Percentiles rank a stretch among this genome's conserved stretches.
phyloP scores from a whole-genome alignment of 2,329 filamentous ascomycete species.

The Samsoniella hepiali region DNA sequence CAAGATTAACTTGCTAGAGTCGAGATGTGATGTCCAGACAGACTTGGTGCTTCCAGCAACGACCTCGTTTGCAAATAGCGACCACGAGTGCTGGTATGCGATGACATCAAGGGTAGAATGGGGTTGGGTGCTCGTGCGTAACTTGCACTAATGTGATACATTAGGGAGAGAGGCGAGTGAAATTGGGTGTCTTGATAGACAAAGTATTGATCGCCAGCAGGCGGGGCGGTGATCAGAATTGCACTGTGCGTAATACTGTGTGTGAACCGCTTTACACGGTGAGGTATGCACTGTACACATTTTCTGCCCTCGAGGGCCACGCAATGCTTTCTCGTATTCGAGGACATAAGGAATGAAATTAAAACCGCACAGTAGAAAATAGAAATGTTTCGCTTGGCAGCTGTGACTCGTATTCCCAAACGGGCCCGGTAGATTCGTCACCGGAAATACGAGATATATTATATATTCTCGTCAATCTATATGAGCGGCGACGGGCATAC shows the following conservation, averaged over 20 bases:
- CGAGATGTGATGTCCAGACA: background rate
- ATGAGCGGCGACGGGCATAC: too few species aligned
- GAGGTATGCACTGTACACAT: background rate
- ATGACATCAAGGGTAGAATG: background rate
- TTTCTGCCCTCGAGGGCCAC: background rate
- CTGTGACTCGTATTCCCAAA: background rate
- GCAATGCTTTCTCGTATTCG: conserved; percentile 5
- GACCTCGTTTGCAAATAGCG: too few species aligned
- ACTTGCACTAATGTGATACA: background rate
- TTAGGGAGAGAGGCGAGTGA: background rate
- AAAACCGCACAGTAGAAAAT: background rate
- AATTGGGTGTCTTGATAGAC: conserved; percentile 5
- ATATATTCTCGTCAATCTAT: background rate
- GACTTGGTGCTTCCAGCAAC: background rate
- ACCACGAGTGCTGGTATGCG: background rate
- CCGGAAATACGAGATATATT: background rate
- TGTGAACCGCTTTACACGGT: background rate
- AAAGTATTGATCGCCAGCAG: background rate
- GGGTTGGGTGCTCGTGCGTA: background rate
- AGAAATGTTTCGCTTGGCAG: conserved; percentile 5
- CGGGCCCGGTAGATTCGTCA: background rate
- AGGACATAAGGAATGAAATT: background rate
- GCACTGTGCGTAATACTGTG: background rate
- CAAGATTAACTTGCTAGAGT: background rate
- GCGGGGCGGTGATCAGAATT: background rate